Base-by-base conservation (phyloP, 2,329 filamentous ascomycete genomes). In the Trichoderma cornu-damae region DNA sequence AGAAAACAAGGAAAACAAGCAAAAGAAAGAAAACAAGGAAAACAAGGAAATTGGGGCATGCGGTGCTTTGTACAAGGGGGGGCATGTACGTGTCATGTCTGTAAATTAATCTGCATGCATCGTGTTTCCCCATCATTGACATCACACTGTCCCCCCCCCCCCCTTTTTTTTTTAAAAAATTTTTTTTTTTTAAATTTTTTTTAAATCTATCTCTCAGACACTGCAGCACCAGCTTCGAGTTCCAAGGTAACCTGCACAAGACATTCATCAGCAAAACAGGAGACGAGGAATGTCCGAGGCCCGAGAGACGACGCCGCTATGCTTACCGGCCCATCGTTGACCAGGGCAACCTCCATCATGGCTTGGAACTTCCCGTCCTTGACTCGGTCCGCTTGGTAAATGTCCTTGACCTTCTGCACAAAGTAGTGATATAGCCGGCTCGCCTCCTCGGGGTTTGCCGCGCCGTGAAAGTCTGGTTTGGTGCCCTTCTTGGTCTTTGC, bases 301-400 rank as follows among this genome's bases (percentile, higher is more conserved):
- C 5, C 1, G 14, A 14, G 9, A 20, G n/a, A 22, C 14, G 3
- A 69, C n/a, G n/a, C n/a, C n/a, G n/a, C n/a, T n/a, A n/a, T n/a
- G n/a, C 73, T 63, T 69, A 87, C 85, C 54, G 85, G 85, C 1
- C 85, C 85, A 64, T 97, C 93, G 64, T 97, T 97, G 49, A 96
- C 85, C 28, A 96, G 74, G 48, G 89, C 88, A 59, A 99, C 93
- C 68, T 97, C 88, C 94, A 99, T 99, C 92, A 96, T 96, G 49
- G 94, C 94, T 69, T 96, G 93, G 71, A 99, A 99, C 28, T 93
- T 85, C n/a, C 95, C 94, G 69, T 99, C 87, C 70, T 96, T 91
- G 59, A 99, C 92, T 62, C 80, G 86, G 7, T 90, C 88, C 6
- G 81, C 72, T 4, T 77, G 72, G 70, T 97, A 96, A 2, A 84